Evolutionary conservation across 1,284 basidiomycete genomes (phyloP).

Genomic region (Phylloporus sp.): DNA sequence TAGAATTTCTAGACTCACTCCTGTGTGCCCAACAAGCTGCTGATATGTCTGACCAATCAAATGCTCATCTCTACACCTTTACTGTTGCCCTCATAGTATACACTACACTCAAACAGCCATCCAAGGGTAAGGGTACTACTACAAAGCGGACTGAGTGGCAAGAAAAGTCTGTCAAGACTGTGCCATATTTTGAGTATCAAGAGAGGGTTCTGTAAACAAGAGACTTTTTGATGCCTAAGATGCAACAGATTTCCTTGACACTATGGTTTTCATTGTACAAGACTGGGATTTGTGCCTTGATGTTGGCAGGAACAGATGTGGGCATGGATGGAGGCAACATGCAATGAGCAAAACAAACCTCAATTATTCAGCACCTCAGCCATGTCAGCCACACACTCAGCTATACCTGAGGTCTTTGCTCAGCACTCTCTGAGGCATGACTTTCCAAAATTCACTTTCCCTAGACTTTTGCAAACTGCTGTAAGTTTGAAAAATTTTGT

Average conservation of each 20-base stretch:
- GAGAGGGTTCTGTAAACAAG: constrained; percentile 5
- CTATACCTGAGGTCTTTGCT: not conserved
- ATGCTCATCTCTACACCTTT: too few relatives aligned
- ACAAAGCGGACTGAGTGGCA: too few relatives aligned
- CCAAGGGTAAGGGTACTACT: too few relatives aligned
- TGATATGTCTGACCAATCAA: too few relatives aligned
- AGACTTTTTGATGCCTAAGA: constrained; percentile 8
- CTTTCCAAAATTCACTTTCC: not conserved
- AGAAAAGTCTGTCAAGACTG: too few relatives aligned
- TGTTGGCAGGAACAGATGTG: not conserved
- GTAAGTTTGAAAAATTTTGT: too few relatives aligned
- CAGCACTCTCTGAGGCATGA: not conserved
- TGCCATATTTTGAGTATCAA: too few relatives aligned
- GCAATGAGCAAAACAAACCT: too few relatives aligned
- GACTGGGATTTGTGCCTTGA: constrained; percentile 13
- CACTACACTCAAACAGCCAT: too few relatives aligned
- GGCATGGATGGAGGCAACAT: constrained; percentile 1
- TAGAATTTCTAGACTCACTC: too few relatives aligned
- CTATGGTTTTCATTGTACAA: constrained; percentile 2
- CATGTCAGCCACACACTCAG: not conserved
- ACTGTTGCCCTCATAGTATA: too few relatives aligned
- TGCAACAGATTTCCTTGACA: constrained; percentile 8
- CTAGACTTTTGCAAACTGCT: not conserved
- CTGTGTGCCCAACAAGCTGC: too few relatives aligned
- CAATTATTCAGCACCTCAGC: not conserved